Base-by-base conservation (phyloP, 495 filamentous ascomycete genomes). In the Wilcoxina mikolae region DNA sequence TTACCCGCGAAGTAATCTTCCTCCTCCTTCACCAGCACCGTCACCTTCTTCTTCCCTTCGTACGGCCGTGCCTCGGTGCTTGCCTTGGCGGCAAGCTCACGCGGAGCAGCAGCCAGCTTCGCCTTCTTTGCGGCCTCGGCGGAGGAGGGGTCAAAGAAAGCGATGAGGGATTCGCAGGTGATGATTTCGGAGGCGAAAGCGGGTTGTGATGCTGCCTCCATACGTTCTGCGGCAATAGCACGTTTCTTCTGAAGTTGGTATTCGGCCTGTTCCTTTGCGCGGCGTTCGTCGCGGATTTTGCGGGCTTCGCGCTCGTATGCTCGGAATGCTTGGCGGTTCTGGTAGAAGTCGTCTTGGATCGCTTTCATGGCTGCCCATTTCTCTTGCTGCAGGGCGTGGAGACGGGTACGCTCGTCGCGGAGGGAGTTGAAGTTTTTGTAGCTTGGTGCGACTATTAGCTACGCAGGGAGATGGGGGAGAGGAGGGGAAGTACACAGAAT, bases 141-240 rank as follows among this genome's bases (percentile, higher is more conserved):
- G 45, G 78, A 79, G 2, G 83, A 75, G 1, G 91, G 88, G 67
- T 96, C 87, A 62, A 96, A 88, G 76, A 87, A 89, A 48, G 81
- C 80, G 55, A 95, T 82, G 9, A 99, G 74, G 64, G 78, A 81
- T 69, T 89, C 82, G 31, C 86, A 85, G 48, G 83, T 82, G 43
- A 85, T 75, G 64, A 99, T 93, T 73, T 96, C 86, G 54, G 94
- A 86, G 43, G 83, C 73, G 71, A 86, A 99, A 39, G 91, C 91
- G 0, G 79, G 87, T 58, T 80, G 76, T 51, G 85, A 89, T 55
- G 93, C 91, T 71, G 95, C 89, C 66, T 88, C 89, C 70, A 81
- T 68, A 69, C 85, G 83, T 73, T 89, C 75, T 49, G 76, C 76
- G 18, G 91, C 91, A 26, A 84, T 74, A 70, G 89, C 83, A 73